Evolutionary conservation across 1,284 basidiomycete genomes (phyloP).

Genomic region (Trichosporon asahii): DNA sequence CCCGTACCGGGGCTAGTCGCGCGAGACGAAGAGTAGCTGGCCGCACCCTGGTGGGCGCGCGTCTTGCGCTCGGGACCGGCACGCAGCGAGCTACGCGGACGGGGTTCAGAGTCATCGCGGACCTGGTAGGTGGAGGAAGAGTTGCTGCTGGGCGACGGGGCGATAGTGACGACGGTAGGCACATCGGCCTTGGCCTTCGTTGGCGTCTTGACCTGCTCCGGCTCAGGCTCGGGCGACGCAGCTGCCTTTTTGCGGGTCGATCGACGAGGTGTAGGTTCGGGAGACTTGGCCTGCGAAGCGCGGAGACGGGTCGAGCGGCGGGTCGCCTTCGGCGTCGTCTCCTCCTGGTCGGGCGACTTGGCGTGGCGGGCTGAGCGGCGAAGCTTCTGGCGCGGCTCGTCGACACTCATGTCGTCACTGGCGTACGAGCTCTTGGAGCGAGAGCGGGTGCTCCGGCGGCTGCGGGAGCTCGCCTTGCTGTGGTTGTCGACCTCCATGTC

Average conservation of each 20-base stretch:
- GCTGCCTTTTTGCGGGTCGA: slow-evolving; percentile 11
- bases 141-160: slow-evolving; percentile 38
- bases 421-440: slow-evolving; percentile 15
- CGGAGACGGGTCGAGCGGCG: slow-evolving; percentile 21
- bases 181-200: slow-evolving; percentile 23
- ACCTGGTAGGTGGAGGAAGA: slow-evolving; percentile 29
- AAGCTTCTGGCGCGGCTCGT: slow-evolving; percentile 10
- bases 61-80: slow-evolving; percentile 38
- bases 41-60: slow-evolving; percentile 43
- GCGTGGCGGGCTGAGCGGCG: slow-evolving; percentile 6
- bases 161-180: slow-evolving; percentile 43
- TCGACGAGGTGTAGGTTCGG: slow-evolving; percentile 6
- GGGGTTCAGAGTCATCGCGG: slow-evolving; percentile 31
- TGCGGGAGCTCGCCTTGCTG: slow-evolving; percentile 9
- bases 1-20: slow-evolving; percentile 32
- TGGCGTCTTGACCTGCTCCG: slow-evolving; percentile 30
- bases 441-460: slow-evolving; percentile 11
- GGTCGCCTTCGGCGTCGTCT: slow-evolving; percentile 32
- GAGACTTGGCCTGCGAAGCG: slow-evolving; percentile 26
- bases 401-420: slow-evolving; percentile 17
- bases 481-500: slow-evolving; percentile 23
- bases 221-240: slow-evolving; percentile 22
- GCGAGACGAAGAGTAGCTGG: slow-evolving; percentile 35
- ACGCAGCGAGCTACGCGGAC: slow-evolving; percentile 42
- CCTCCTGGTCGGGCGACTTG: slow-evolving; percentile 19